These are phyloP conservation scores for Lasiodiplodia gonubiensis DNA, from an alignment of 2,329 filamentous ascomycete genomes.

Conservation along the genomic window DNA sequence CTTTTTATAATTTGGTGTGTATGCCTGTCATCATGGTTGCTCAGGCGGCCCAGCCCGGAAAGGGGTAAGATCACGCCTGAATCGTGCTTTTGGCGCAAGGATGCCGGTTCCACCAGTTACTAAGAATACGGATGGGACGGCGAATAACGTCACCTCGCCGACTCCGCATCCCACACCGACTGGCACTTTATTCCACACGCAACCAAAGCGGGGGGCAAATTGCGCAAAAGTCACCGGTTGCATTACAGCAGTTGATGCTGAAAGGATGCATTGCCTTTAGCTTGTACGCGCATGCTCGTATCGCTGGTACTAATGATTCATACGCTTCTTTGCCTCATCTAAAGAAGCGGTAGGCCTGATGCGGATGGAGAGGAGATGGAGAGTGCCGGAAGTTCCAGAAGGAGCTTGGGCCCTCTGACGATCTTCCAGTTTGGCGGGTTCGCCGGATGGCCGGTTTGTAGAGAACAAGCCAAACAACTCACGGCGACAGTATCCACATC, in stretches of 20 bases:
- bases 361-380: not conserved
- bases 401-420: not conserved
- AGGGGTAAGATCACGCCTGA: slow-evolving; percentile 17
- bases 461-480: not conserved
- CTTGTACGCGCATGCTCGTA: not conserved
- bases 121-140: slow-evolving; percentile 3
- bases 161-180: not conserved
- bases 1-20: not conserved
- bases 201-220: not conserved
- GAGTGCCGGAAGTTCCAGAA: not conserved
- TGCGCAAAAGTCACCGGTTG: not conserved
- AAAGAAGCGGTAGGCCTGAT: not conserved
- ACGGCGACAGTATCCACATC: not conserved
- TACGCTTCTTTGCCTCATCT: not conserved
- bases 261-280: not conserved
- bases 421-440: not conserved
- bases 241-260: not conserved
- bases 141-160: not conserved
- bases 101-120: not conserved
- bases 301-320: not conserved
- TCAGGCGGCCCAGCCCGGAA: not conserved
- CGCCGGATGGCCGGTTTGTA: not conserved
- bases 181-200: not conserved
- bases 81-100: not conserved
- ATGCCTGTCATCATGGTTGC: not conserved